A percentile compares a stretch with the other conserved stretches of the same genome.
These are phyloP conservation scores for Mycena sp. DNA, from an alignment of 1,284 basidiomycete species.

Conservation along the genomic window DNA sequence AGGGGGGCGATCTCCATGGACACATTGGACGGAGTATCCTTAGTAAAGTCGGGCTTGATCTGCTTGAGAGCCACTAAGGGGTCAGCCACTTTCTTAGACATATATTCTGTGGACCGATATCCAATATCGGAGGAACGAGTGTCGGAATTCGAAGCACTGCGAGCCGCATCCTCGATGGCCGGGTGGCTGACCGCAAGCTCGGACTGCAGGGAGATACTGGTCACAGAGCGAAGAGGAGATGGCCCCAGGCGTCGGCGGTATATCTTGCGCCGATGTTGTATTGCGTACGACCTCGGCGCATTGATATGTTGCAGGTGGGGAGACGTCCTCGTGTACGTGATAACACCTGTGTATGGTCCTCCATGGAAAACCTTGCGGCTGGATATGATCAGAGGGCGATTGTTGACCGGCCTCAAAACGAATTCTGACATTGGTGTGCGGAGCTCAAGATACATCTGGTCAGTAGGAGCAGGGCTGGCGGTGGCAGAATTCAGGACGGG, in stretches of 20 bases:
- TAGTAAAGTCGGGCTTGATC: neutral
- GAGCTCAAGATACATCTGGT: no score
- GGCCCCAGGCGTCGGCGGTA: neutral
- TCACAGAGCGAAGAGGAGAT: conserved; percentile 7
- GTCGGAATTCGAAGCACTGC: neutral
- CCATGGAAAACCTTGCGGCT: neutral
- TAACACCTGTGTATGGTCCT: neutral
- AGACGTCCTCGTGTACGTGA: neutral
- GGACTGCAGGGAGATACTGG: neutral
- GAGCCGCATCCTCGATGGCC: neutral
- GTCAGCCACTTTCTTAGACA: no score
- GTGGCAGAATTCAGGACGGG: no score
- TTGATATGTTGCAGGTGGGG: conserved; percentile 16
- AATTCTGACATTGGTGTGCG: no score
- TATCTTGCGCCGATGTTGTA: neutral
- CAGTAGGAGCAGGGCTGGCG: no score
- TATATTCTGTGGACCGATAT: no score
- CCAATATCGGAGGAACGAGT: no score
- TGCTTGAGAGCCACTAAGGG: neutral
- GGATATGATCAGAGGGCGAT: no score
- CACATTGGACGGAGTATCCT: neutral
- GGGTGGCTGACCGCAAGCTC: neutral
- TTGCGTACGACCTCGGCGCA: conserved; percentile 7
- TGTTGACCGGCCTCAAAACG: no score
- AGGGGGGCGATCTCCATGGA: neutral